These are phyloP conservation scores for Cystobasidiaceae sp. DNA, from an alignment of 1,284 basidiomycete species.

Conservation along the genomic window DNA sequence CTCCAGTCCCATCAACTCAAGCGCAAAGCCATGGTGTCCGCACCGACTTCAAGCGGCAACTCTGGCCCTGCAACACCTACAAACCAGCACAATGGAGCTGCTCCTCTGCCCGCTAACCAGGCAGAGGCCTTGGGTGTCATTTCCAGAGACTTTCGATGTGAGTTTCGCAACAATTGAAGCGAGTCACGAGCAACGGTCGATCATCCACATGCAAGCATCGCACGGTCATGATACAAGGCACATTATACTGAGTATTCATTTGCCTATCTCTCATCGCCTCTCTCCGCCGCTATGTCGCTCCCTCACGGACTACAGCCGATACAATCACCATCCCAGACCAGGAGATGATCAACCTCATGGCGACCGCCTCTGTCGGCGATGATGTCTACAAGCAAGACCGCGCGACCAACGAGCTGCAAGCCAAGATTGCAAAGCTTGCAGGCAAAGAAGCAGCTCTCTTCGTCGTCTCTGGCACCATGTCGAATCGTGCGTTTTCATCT, in stretches of 20 bases:
- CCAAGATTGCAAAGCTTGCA: slow-evolving; percentile 70
- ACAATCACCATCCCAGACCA: slow-evolving; percentile 53
- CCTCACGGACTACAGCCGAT: slow-evolving; percentile 45
- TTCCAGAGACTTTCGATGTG: slow-evolving; percentile 27
- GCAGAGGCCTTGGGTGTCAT: slow-evolving; percentile 21
- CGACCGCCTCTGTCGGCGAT: slow-evolving; percentile 53
- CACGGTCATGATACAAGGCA: too few relatives aligned
- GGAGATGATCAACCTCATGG: slow-evolving; percentile 51
- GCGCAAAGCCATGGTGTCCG: slow-evolving; percentile 24
- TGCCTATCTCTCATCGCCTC: too few relatives aligned
- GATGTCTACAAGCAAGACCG: slow-evolving; percentile 52
- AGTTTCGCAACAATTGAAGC: neutral
- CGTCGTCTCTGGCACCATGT: slow-evolving; percentile 83
- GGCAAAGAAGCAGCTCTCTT: slow-evolving; percentile 85
- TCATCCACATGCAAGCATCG: too few relatives aligned
- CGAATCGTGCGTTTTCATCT: slow-evolving; percentile 48
- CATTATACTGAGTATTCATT: too few relatives aligned
- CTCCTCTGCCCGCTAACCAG: slow-evolving; percentile 22
- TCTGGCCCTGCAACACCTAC: slow-evolving; percentile 27
- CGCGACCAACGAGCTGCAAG: slow-evolving; percentile 64
- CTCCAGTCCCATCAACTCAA: too few relatives aligned
- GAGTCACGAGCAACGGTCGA: too few relatives aligned
- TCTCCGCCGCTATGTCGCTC: too few relatives aligned
- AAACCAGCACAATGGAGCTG: slow-evolving; percentile 26
- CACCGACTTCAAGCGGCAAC: slow-evolving; percentile 11